Evolutionary conservation across 2,329 filamentous ascomycete species (phyloP), one percentile per base, ranked within the genome.

Genomic region (Elsinoe fawcettii): DNA sequence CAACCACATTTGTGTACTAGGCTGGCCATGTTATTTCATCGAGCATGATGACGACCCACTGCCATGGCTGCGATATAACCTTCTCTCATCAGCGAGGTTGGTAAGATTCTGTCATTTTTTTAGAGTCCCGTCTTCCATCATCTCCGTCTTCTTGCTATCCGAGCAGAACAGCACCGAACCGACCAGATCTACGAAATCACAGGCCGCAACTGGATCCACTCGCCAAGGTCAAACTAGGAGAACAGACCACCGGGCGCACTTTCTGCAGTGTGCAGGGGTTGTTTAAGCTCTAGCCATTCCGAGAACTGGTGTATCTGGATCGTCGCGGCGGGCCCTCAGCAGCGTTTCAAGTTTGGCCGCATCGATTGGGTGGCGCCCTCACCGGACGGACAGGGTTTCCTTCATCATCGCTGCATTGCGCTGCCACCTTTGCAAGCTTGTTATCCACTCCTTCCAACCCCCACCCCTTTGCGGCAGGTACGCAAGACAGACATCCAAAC

Each of bases 391-490:
- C 18, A 27, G 41, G 41, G 18, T 44, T 44, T 44, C 41, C 41
- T 25, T 46, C 41, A 46, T 46, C 41, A 46, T 46, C 41, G 41
- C 34, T 46, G 20, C 41, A 23, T 20, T 34, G 32, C 49, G 30
- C 49, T 53, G 49, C 49, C 49, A 39, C 30, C 49, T 39, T 53
- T 53, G 32, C 49, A 30, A 39, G 25, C 49, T 53, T 53, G 30
- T 39, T 53, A 53, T 53, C 49, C 49, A 53, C 49, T 53, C 41
- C 20, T 27, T 25, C 32, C 18, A n/a, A n/a, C 16, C 47, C 43
- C 44, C 49, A 37, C 18, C 49, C 49, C 49, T 53, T 53, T 53
- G 49, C 49, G 49, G 49, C 49, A 53, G 49, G 49, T 53, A 53
- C 49, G 49, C 49, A 53, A n/a, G n/a, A n/a, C n/a, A n/a, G n/a